Conservation (phyloP, 345 rosid species). For the Eucalyptus cloeziana region DNA sequence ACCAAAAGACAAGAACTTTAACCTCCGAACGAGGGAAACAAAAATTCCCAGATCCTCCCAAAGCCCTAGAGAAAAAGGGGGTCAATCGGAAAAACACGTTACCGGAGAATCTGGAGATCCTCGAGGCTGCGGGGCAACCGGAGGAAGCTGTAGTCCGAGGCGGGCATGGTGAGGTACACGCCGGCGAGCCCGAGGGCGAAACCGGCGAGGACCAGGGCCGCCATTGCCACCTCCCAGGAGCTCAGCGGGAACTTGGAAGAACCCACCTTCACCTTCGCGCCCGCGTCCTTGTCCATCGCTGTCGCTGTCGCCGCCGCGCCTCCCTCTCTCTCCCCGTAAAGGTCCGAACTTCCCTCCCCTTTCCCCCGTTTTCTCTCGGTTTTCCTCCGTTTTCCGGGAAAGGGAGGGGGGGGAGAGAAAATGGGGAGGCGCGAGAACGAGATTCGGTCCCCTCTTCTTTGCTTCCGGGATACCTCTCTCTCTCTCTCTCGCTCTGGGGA, state of each 20-base stretch:
- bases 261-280: neutral
- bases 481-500: neutral
- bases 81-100: neutral
- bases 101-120: conserved; percentile 92
- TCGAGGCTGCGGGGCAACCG: conserved; percentile 79
- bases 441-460: neutral
- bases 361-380: neutral
- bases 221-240: conserved; percentile 57
- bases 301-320: neutral
- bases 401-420: neutral
- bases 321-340: neutral
- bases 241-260: conserved; percentile 29
- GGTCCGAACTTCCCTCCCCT: conserved; percentile 2
- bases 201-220: conserved; percentile 46
- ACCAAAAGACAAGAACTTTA: neutral
- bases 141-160: conserved; percentile 92
- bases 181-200: conserved; percentile 40
- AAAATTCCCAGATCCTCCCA: neutral
- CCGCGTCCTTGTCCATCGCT: neutral
- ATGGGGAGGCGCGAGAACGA: neutral
- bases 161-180: conserved; percentile 84
- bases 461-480: neutral
- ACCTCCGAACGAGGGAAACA: neutral
- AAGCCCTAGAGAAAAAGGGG: neutral
- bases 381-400: neutral